Base-by-base conservation (phyloP, 2,329 filamentous ascomycete species). In the Penicillium sp. region DNA sequence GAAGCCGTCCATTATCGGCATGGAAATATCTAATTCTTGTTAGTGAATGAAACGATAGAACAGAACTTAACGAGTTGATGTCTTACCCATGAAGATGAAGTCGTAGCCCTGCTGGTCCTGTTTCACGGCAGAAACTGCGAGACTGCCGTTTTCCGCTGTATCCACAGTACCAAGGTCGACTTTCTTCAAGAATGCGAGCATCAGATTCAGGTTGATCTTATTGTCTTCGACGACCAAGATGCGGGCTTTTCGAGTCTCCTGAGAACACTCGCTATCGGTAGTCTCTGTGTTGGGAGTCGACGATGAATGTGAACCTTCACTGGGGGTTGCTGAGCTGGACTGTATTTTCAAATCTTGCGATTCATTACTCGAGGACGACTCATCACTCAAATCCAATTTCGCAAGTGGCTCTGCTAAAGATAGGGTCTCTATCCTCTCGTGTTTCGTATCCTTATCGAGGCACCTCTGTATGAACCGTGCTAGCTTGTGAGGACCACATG, bases 191-290 rank as follows among this genome's bases (percentile, higher is more conserved):
- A 74, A 75, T 0, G 74, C 75, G 55, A 75, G 65, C 59, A 77
- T 70, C 9, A 77, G 61, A 16, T 71, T 74, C 10, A 76, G 67
- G 38, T 78, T 77, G 51, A 78, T 77, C 2, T 64, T 61, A 53
- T 78, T 78, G 54, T 78, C 75, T 41, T 78, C 75, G 5, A 78
- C 75, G 0, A 78, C 70, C 1, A 77, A 65, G 3, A 78, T 62
- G 12, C 65, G 65, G 2, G 70, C 52, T 2, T 47, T 48, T 18
- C 60, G 58, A 8, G 33, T 3, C 5, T n/a, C 33, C 4, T 6
- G 15, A 4, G 41, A 28, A 16, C 53, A 31, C 8, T 38, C 18
- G 13, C 34, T 29, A 6, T 28, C 26, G 13, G 45, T 52, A 42
- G 44, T 3, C 42, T 46, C 45, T 28, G 65, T 51, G 2, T 42